These are phyloP conservation scores for Saprolegnia diclina DNA, from an alignment of 352 stramenopile genomes.

Conservation along the genomic window DNA sequence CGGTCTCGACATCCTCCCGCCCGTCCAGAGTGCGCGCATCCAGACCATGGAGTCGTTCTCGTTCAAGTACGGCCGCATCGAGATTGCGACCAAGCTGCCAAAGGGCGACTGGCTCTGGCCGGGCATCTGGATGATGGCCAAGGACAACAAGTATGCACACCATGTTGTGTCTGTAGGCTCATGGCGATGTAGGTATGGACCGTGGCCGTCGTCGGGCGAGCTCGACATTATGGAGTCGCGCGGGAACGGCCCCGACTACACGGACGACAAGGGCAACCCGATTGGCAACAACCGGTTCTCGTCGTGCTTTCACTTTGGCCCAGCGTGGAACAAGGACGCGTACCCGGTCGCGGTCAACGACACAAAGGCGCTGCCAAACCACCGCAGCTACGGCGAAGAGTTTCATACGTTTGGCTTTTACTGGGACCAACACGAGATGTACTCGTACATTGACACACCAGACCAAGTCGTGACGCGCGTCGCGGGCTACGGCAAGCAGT, in stretches of 20 bases:
- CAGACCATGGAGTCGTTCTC: conserved; percentile 25
- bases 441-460: conserved; percentile 16
- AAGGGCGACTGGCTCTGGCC: conserved; percentile 38
- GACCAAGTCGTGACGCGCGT: conserved; percentile 18
- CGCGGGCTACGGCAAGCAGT: conserved; percentile 14
- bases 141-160: conserved; percentile 28
- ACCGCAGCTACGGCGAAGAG: conserved; percentile 22
- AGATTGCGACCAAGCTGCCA: conserved; percentile 36
- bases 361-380: conserved; percentile 17
- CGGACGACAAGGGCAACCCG: conserved; percentile 21
- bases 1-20: conserved; percentile 13
- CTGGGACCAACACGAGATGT: conserved; percentile 25
- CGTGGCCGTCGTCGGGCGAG: conserved; percentile 36
- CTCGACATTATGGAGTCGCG: conserved; percentile 40
- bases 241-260: conserved; percentile 26
- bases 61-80: conserved; percentile 28
- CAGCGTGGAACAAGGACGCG: conserved; percentile 24
- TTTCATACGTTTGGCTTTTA: conserved; percentile 27
- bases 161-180: not conserved
- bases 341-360: conserved; percentile 22
- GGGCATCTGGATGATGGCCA: conserved; percentile 40
- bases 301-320: conserved; percentile 24
- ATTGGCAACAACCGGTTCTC: conserved; percentile 25
- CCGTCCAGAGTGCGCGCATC: conserved; percentile 21
- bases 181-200: conserved; percentile 25